Evolutionary conservation across 2,329 filamentous ascomycete genomes (phyloP).

Genomic region (Lomentospora prolificans): DNA sequence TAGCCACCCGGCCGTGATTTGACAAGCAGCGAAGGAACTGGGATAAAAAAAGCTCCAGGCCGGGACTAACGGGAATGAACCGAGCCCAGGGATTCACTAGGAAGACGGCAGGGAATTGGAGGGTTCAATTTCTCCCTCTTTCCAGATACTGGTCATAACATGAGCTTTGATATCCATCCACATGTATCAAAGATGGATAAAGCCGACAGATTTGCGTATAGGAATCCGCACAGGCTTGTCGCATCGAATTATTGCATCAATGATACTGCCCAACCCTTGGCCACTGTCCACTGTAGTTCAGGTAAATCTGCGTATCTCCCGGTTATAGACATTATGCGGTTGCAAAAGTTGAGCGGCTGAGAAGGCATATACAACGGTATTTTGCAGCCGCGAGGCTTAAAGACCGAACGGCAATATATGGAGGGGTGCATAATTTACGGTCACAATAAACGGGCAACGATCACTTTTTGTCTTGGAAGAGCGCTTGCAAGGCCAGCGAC

Average conservation of each 20-base stretch:
- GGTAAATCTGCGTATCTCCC: neutral
- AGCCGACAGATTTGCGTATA: neutral
- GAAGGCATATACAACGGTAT: neutral
- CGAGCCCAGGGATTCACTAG: neutral
- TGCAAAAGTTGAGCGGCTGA: neutral
- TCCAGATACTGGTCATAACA: neutral
- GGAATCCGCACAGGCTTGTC: neutral
- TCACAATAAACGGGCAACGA: neutral
- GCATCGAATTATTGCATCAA: neutral
- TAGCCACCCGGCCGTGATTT: too few relatives aligned
- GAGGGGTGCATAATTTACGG: neutral
- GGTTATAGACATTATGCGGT: neutral
- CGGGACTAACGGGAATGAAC: neutral
- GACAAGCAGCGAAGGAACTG: neutral
- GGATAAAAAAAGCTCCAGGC: neutral
- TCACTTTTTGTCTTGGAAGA: neutral
- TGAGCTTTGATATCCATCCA: neutral
- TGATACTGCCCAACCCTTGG: neutral
- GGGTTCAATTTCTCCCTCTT: neutral
- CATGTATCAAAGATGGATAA: neutral
- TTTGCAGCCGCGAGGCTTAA: neutral
- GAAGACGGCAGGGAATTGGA: neutral
- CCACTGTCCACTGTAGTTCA: too few relatives aligned
- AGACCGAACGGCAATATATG: neutral
- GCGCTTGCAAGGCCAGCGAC: too few relatives aligned